Evolutionary conservation across 257 asterid genomes (phyloP), one percentile per base, ranked within the genome.

Genomic region (Leptodermis oblonga): DNA sequence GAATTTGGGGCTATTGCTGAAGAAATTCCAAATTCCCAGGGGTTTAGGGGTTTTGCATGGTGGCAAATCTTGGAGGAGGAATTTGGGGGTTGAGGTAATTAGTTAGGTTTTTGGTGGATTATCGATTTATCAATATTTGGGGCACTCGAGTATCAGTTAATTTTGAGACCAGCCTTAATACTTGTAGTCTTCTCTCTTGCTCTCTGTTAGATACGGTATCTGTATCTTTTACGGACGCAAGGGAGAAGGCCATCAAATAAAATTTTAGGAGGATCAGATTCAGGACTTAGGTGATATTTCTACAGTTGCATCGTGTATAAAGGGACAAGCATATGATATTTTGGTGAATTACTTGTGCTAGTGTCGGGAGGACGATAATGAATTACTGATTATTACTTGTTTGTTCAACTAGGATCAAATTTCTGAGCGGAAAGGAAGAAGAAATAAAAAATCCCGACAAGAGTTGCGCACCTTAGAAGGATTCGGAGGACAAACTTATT

Each of bases 381-480:
- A 55, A 14, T 45, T n/a, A 1, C n/a, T 52, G 56, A 25, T 37
- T 70, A 18, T 39, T 71, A 37, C 23, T 7, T 10, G 26, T 60
- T 61, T 28, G n/a, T 34, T 41, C 9, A 8, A 39, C 6, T 37
- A 18, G 67, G 70, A 31, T 31, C 20, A 20, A 34, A 23, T 43
- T 62, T 41, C 52, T 71, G 61, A 71, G 69, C 73, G 25, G 63
- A 65, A 72, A 67, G 73, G 66, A 58, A 58, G 41, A 13, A 63
- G 15, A 67, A 71, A 68, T 71, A 25, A 26, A 67, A 62, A 64
- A 42, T 7, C 54, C 8, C 54, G 0, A 25, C 5, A 2, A 1
- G 54, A 10, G 0, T 2, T 5, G 1, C 1, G 25, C 4, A 20
- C 4, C 20, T 18, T 20, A 18, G 54, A 48, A 10, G 54, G 8